Evolutionary conservation across 192 early-diverging fungal species (phyloP).

Genomic region (Coemansia reversa): DNA sequence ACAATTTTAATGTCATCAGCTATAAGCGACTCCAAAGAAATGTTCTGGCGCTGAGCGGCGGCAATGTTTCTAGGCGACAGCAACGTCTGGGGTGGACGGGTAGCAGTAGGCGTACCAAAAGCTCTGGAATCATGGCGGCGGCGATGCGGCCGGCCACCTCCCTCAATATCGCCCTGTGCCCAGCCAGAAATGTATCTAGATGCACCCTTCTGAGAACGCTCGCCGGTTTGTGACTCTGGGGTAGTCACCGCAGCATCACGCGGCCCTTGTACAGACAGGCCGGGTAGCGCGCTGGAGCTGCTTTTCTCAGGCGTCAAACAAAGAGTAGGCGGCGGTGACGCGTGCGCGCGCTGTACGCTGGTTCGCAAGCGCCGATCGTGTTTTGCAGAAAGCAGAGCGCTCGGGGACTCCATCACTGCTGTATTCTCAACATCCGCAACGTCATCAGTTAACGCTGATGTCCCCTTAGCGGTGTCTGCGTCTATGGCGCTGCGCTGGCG

Average conservation of each 20-base stretch:
- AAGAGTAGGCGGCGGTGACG: constrained; percentile 13
- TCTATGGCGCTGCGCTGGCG: not conserved
- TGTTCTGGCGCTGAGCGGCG: constrained; percentile 23
- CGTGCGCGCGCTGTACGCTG: constrained; percentile 6
- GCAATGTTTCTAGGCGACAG: constrained; percentile 44
- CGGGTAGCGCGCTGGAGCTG: not conserved
- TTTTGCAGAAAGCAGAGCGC: constrained; percentile 36
- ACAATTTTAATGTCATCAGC: not conserved
- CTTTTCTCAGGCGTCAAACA: not conserved
- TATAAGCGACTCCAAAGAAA: constrained; percentile 3
- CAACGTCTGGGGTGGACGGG: constrained; percentile 39
- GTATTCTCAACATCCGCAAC: constrained; percentile 31
- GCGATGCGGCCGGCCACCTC: constrained; percentile 46
- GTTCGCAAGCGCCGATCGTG: constrained; percentile 25
- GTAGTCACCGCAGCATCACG: constrained; percentile 21
- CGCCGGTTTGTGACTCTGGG: constrained; percentile 30
- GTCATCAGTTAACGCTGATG: constrained; percentile 16
- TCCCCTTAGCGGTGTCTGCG: not conserved
- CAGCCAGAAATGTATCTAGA: constrained; percentile 29
- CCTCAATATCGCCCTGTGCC: constrained; percentile 39
- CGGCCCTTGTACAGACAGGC: not conserved
- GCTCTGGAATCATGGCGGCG: constrained; percentile 21
- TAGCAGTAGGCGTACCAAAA: constrained; percentile 20
- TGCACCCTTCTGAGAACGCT: constrained; percentile 8
- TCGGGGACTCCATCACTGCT: constrained; percentile 26